Evolutionary conservation across 768 basidiomycete species (phyloP).

Genomic region (Boletellus emodensis): DNA sequence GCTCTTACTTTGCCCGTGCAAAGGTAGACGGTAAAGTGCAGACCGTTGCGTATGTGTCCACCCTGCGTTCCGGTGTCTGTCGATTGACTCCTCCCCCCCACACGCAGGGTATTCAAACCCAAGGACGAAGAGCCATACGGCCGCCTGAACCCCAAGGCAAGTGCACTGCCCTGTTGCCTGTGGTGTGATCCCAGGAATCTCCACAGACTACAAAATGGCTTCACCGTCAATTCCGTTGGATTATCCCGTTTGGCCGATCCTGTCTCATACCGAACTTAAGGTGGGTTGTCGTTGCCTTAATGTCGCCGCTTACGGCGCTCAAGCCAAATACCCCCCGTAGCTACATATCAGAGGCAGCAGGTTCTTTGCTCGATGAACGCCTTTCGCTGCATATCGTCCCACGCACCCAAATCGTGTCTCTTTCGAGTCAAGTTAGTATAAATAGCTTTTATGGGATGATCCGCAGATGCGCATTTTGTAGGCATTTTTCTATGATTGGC

Average conservation of each 20-base stretch:
- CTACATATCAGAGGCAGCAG: conserved; percentile 88
- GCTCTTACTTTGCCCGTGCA: conserved; percentile 87
- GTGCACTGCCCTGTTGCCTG: not conserved
- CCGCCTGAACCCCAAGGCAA: conserved; percentile 78
- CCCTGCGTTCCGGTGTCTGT: not conserved
- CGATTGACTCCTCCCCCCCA: conserved; percentile 1
- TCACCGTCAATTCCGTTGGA: conserved; percentile 83
- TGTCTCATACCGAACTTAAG: conserved; percentile 89
- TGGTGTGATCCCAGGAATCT: not conserved
- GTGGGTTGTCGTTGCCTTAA: conserved; percentile 34
- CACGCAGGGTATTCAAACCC: conserved; percentile 78
- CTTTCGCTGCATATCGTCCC: conserved; percentile 80
- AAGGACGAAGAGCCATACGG: conserved; percentile 92
- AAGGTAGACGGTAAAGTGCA: conserved; percentile 73
- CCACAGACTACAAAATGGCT: conserved; percentile 82
- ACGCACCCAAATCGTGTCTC: conserved; percentile 74
- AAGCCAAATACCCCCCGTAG: conserved; percentile 33
- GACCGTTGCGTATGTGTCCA: conserved; percentile 66
- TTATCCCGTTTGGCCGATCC: conserved; percentile 85
- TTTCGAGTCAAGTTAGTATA: conserved; percentile 61
- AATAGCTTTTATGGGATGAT: not conserved
- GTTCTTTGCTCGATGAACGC: conserved; percentile 74
- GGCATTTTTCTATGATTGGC: conserved; percentile 93
- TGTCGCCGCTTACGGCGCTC: not conserved
- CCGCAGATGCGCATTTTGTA: conserved; percentile 24